Evolutionary conservation across 331 rosid species (phyloP), one percentile per base, ranked within the genome.

Genomic region (Erythrophleum ivorense): DNA sequence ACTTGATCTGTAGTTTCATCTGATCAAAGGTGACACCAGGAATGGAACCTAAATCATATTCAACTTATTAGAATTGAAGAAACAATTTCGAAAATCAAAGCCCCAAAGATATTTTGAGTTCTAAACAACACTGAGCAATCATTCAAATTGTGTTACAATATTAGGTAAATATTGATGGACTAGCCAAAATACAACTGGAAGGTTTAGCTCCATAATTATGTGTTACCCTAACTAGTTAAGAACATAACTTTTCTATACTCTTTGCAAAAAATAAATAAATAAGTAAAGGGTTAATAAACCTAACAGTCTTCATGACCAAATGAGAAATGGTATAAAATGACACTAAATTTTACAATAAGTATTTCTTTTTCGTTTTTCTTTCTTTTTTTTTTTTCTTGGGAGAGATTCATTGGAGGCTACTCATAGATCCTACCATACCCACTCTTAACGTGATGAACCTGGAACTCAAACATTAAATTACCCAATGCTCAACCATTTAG

Each of bases 1-100:
- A 83, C 88, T 93, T 93, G 90, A 95, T 93, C 83, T 91, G 91
- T 62, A 93, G 86, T 82, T 95, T 95, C 98, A 91, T 95, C 89
- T 95, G 88, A 41, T 58, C 97, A 78, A 78, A 93, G 78, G 90
- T 68, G 79, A 95, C 94, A 66, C 97, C 97, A 45, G 97, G 97
- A 58, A 95, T 93, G 72, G 95, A 86, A 59, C 98, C 98, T 92
- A 85, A 88, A 85, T 74, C 71, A 86, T 31, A 62, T 48, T 24
- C 31, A 67, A 31, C 71, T 50, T 13, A 83, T 65, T 58, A 90
- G 73, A 49, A 69, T 50, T 73, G 76, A 81, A 50, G 63, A 74
- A 83, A 80, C 64, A 73, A 63, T 60, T 54, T 55, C 50, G 66
- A 62, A 31, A 43, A 21, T 55, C 70, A 76, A 78, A 72, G 36